Base-by-base conservation (phyloP, 257 asterid species). In the Primulina huaijiensis region DNA sequence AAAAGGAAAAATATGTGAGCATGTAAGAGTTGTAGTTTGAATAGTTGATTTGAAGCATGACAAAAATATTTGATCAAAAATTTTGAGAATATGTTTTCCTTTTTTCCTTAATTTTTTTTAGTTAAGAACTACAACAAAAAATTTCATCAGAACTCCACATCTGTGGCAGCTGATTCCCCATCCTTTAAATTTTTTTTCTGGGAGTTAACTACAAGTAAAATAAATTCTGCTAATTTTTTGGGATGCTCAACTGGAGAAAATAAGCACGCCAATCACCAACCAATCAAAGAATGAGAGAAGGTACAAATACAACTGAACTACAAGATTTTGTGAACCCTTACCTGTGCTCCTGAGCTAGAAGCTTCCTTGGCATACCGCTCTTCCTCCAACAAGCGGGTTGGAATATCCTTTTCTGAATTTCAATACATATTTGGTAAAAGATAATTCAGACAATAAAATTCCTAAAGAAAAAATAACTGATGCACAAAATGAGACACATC, bases 381-480 rank as follows among this genome's bases (percentile, higher is more conserved):
- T 77, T 88, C 97, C 77, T 91, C 96, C 56, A 82, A 72, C 77
- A 85, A 87, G 67, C 57, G 84, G 34, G 95, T 70, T 23, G 99
- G 97, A 67, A 94, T 79, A 79, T 94, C 99, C 89, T 91, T 91
- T 79, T 94, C 97, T 94, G 87, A 25, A 78, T 80, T 74, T 75
- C 57, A 59, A 17, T 16, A 56, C 17, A 69, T 75, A 14, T 38
- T 74, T 43, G 58, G 30, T 52, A 38, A 23, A 53, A 56, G 12
- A 64, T 9, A 27, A 71, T 50, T 29, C 31, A 38, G 71, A 53
- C 62, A 3, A 31, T 46, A 23, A 68, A 30, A n/a, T 76, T 31
- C 14, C 50, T 38, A 0, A 19, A 74, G 71, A 61, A 56, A 67
- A 31, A 30, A 31, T 4, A 31, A 31, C 34, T 31, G 72, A 57